Evolutionary conservation across 352 stramenopile species (phyloP).

Genomic region (Phytophthora niederhauseri): DNA sequence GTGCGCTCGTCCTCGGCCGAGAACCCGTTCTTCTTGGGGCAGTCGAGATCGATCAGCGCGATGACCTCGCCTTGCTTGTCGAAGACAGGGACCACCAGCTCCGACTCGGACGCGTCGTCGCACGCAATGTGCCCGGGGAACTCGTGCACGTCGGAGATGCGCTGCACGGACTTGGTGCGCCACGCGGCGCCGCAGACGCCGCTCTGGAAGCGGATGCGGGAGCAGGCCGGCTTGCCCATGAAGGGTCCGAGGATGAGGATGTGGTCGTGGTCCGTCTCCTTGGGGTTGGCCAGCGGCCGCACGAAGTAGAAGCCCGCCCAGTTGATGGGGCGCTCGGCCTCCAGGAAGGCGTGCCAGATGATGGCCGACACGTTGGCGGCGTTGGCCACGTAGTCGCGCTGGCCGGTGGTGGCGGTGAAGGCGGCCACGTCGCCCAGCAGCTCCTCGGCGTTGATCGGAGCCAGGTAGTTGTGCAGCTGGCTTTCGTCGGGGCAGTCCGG

Average conservation of each 20-base stretch:
- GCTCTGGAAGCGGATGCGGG: constrained; percentile 76
- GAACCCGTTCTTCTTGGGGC: constrained; percentile 72
- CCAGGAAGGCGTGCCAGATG: constrained; percentile 82
- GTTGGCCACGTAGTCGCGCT: constrained; percentile 84
- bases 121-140: constrained; percentile 87
- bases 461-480: constrained; percentile 63
- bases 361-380: constrained; percentile 80
- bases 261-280: constrained; percentile 53
- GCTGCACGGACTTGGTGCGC: constrained; percentile 71
- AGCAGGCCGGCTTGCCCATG: constrained; percentile 83
- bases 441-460: constrained; percentile 69
- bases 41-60: constrained; percentile 84
- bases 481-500: constrained; percentile 58
- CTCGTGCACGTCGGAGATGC: constrained; percentile 72
- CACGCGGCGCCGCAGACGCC: constrained; percentile 76
- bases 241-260: constrained; percentile 84
- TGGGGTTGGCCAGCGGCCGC: constrained; percentile 63
- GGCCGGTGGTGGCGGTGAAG: constrained; percentile 57
- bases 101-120: constrained; percentile 78
- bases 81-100: constrained; percentile 81
- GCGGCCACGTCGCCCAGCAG: constrained; percentile 62
- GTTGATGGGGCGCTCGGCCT: constrained; percentile 70
- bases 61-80: constrained; percentile 67
- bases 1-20: constrained; percentile 71
- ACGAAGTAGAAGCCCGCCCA: constrained; percentile 87